A percentile compares a stretch with the other conserved stretches of the same genome.
Conservation (phyloP, 331 rosid species). For the Stylosanthes scabra region DNA sequence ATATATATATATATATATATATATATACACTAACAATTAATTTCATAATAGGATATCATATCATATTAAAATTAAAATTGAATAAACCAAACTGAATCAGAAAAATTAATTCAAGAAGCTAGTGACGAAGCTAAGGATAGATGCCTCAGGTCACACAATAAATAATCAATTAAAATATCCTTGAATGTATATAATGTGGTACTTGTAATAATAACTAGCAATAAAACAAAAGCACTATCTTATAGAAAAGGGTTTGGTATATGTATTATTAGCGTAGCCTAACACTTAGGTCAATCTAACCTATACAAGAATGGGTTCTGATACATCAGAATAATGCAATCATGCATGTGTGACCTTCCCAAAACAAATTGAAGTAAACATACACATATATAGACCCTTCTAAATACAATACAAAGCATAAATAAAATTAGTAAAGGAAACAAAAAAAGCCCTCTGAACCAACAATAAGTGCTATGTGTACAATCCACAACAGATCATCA, state of each 20-base stretch:
- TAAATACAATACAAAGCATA: constrained; percentile 14
- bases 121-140: too few relatives aligned
- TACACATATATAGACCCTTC: constrained; percentile 17
- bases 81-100: too few relatives aligned
- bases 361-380: neutral
- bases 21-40: too few relatives aligned
- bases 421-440: constrained; percentile 7
- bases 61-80: too few relatives aligned
- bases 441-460: constrained; percentile 7
- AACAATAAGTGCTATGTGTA: constrained; percentile 25
- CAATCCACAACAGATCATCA: constrained; percentile 20
- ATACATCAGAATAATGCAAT: constrained; percentile 21
- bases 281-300: constrained; percentile 12
- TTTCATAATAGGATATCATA: too few relatives aligned
- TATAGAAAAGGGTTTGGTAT: neutral
- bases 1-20: too few relatives aligned
- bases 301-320: neutral
- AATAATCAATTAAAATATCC: too few relatives aligned
- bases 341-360: constrained; percentile 6
- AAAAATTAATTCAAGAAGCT: too few relatives aligned
- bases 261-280: neutral
- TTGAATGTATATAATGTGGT: too few relatives aligned
- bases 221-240: neutral
- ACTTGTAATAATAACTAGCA: too few relatives aligned
- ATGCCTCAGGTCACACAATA: too few relatives aligned